Conservation (phyloP, 1,139 yeast species). For the Tardiomyces depauwii region DNA sequence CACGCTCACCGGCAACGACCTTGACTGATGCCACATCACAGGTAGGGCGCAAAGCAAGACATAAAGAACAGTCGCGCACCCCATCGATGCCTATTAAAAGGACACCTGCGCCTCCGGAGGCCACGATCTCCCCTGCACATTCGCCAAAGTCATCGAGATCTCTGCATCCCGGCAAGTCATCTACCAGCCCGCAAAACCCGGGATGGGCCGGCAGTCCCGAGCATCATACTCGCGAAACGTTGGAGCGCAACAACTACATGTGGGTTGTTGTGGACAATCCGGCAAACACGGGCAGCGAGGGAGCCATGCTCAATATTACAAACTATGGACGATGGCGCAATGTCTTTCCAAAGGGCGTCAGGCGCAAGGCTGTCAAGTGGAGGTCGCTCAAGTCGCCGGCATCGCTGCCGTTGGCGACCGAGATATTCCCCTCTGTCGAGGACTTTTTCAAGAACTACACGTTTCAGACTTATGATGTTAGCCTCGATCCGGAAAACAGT, state of each 20-base stretch:
- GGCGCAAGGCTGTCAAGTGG: conserved; percentile 74
- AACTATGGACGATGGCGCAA: conserved; percentile 73
- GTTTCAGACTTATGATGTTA: conserved; percentile 53
- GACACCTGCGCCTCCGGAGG: too few relatives aligned
- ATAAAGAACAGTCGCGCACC: background rate
- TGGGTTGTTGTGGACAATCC: conserved; percentile 23
- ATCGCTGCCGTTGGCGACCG: conserved; percentile 70
- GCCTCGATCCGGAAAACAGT: conserved; percentile 43
- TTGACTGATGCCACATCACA: too few relatives aligned
- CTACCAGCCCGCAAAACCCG: background rate
- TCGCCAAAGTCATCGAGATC: background rate
- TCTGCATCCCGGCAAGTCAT: background rate
- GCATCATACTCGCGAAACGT: conserved; percentile 2
- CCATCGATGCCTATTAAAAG: background rate
- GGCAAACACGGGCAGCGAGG: conserved; percentile 14
- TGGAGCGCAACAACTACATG: conserved; percentile 13
- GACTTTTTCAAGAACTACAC: conserved; percentile 40
- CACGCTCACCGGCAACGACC: background rate
- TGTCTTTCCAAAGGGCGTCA: conserved; percentile 64
- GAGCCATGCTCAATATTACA: conserved; percentile 16
- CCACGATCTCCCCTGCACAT: background rate
- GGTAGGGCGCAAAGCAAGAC: background rate
- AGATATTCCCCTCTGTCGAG: conserved; percentile 57
- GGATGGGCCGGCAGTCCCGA: conserved; percentile 3
- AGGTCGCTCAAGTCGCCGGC: conserved; percentile 89